phyloP scores from a whole-genome alignment of 78 protist species.

The Dictyostelium firmibasis region DNA sequence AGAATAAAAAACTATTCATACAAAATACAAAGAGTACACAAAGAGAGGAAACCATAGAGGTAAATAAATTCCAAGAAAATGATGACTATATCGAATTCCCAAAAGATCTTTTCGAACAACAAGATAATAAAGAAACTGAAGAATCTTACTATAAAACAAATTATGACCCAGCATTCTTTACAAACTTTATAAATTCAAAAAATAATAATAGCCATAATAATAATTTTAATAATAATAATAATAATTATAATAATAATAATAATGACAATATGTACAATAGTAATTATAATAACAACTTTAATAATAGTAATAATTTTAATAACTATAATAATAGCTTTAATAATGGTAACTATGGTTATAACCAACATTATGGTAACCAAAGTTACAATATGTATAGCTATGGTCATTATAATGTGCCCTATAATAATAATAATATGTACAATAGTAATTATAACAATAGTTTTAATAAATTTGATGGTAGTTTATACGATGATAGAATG shows the following conservation, averaged over 20 bases:
- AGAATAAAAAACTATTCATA: neutral
- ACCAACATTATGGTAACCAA: neutral
- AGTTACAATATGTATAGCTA: neutral
- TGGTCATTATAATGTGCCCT: too few relatives aligned
- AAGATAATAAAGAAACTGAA: neutral
- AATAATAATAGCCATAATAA: neutral
- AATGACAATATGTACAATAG: neutral
- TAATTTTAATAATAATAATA: neutral
- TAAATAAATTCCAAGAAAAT: neutral
- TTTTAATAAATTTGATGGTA: neutral
- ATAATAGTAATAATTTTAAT: neutral
- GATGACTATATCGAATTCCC: conserved; percentile 24
- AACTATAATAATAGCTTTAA: neutral
- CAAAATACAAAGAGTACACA: neutral
- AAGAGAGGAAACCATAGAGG: neutral
- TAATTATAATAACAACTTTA: neutral
- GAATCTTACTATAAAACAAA: neutral
- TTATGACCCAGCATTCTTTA: neutral
- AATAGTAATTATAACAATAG: neutral
- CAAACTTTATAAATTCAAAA: neutral
- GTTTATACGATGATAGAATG: neutral
- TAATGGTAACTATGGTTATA: neutral
- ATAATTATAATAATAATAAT: neutral
- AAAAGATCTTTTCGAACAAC: neutral
- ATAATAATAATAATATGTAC: neutral